These are phyloP conservation scores for Sporothrix variecibatus DNA, from an alignment of 2,329 filamentous ascomycete genomes.

Conservation along the genomic window DNA sequence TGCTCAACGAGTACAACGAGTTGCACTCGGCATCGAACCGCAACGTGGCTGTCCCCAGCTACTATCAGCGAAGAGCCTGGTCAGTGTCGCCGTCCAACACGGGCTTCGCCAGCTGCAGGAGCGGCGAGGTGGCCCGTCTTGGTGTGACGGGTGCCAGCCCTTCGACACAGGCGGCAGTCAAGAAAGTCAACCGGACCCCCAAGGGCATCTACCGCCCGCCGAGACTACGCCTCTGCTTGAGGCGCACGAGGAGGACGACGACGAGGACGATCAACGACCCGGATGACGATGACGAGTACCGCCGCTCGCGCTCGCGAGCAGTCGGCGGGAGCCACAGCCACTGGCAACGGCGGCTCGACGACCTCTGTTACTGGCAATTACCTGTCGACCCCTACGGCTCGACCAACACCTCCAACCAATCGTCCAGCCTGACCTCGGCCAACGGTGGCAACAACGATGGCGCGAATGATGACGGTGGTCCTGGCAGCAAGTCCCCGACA, in stretches of 20 bases:
- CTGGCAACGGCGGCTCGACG: not conserved
- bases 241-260: conserved; percentile 45
- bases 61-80: conserved; percentile 71
- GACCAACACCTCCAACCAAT: not conserved
- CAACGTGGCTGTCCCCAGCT: conserved; percentile 64
- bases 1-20: conserved; percentile 85
- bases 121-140: not conserved
- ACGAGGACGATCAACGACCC: conserved; percentile 48
- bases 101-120: conserved; percentile 23
- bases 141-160: not conserved
- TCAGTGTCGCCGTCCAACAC: conserved; percentile 38
- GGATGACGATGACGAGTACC: conserved; percentile 45
- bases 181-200: conserved; percentile 74
- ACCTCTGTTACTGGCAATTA: not conserved
- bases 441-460: not conserved
- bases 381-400: not conserved
- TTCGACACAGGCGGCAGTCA: conserved; percentile 33
- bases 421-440: not conserved
- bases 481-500: conserved; percentile 39
- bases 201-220: conserved; percentile 81
- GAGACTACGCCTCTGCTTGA: conserved; percentile 68
- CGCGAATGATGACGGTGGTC: conserved; percentile 8
- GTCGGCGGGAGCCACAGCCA: not conserved
- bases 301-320: conserved; percentile 1
- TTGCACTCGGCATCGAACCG: conserved; percentile 57